Evolutionary conservation across 441 rosid species (phyloP).

Genomic region (Rhodomyrtus psidioides): DNA sequence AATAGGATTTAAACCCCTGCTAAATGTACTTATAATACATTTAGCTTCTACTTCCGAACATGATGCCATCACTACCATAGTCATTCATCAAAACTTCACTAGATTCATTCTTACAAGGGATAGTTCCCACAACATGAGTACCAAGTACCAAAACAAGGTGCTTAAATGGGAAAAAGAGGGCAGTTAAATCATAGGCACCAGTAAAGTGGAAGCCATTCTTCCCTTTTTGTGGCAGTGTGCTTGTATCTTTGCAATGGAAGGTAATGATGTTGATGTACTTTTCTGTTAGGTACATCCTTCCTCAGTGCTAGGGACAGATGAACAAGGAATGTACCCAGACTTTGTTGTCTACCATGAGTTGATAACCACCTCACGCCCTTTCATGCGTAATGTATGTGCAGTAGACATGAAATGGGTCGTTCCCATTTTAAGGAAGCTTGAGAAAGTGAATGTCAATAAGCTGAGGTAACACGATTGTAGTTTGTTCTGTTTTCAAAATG

Average conservation of each 20-base stretch:
- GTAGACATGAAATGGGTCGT: conserved; percentile 68
- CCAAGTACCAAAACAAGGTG: neutral
- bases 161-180: neutral
- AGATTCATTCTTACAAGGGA: neutral
- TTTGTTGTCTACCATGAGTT: conserved; percentile 87
- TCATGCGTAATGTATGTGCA: conserved; percentile 70
- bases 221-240: neutral
- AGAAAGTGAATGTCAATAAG: conserved; percentile 47
- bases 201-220: neutral
- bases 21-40: conserved; percentile 37
- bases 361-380: conserved; percentile 71
- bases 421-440: conserved; percentile 63
- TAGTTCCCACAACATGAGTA: neutral
- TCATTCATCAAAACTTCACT: neutral
- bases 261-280: conserved; percentile 1
- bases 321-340: conserved; percentile 64
- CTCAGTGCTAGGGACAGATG: conserved; percentile 60
- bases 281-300: conserved; percentile 79
- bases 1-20: conserved; percentile 64
- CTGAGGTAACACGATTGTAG: conserved; percentile 45
- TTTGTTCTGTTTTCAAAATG: neutral
- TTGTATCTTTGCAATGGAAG: neutral
- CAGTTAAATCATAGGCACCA: neutral
- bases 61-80: neutral
- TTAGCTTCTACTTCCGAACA: neutral